Base-by-base conservation (phyloP, 306 rosid genomes). In the Fagus crenata region DNA sequence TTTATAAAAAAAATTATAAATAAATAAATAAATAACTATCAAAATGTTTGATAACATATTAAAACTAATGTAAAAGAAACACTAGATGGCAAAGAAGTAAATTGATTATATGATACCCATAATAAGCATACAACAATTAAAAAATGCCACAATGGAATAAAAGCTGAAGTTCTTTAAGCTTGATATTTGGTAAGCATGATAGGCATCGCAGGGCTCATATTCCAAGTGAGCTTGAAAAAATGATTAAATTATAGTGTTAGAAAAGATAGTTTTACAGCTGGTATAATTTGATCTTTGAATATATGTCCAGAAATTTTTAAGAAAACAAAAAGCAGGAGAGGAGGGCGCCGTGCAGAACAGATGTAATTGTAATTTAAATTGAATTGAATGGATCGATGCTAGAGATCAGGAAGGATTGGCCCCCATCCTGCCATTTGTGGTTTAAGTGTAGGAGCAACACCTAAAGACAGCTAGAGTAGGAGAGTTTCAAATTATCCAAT, bases 381-480 rank as follows among this genome's bases (percentile, higher is more conserved):
- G 40, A 40, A 12, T 60, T 40, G 51, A 78, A 75, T 18, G 53
- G 35, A 61, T 70, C 39, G 36, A 22, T 70, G 56, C 77, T 40
- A 73, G 68, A 83, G 78, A 28, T 46, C 58, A 51, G 33, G 69
- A 14, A 1, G 1, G 69, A 49, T 49, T 67, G 36, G 28, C 67
- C 67, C 15, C 61, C 33, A 55, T 60, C 17, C 40, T 31, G 13
- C 40, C 40, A 60, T 60, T 60, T 32, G n/a, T 60, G 67, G 39
- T 32, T 32, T 4, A 32, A 60, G 67, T 12, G 17, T 8, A 13
- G 40, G 40, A 60, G 39, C 67, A 60, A 60, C 15, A 60, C 67
- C 40, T 31, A 32, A 9, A 4, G 39, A 22, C 28, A 22, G 28
- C 28, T 22, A 22, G 28, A 22, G 28, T 33, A 3, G 67, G 32